phyloP scores from a whole-genome alignment of 140 eudicot species.

The Senecio squalidus region DNA sequence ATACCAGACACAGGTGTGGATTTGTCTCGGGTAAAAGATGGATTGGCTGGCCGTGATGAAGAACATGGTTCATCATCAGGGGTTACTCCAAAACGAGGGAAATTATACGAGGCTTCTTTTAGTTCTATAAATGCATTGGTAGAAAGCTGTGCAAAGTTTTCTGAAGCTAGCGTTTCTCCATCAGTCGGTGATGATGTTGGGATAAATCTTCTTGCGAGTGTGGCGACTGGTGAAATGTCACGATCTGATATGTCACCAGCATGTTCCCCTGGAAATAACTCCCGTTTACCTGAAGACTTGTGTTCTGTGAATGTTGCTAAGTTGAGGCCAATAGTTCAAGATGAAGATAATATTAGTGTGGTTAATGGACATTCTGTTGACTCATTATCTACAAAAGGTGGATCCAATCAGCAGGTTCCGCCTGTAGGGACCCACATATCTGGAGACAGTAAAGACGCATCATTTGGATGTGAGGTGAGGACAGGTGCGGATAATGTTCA shows the following conservation, averaged over 20 bases:
- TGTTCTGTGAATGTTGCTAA: conserved; percentile 29
- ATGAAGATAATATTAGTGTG: conserved; percentile 19
- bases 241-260: conserved; percentile 47
- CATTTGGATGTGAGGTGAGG: conserved; percentile 27
- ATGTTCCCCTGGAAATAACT: conserved; percentile 29
- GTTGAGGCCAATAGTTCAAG: conserved; percentile 27
- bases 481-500: conserved; percentile 8
- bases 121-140: conserved; percentile 85
- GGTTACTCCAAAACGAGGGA: conserved; percentile 33
- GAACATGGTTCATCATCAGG: conserved; percentile 32
- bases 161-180: conserved; percentile 59
- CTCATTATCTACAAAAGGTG: neutral
- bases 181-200: conserved; percentile 60
- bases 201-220: conserved; percentile 55
- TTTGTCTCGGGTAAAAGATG: conserved; percentile 40
- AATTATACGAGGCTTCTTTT: conserved; percentile 48
- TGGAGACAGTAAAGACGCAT: conserved; percentile 26
- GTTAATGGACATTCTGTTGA: conserved; percentile 25
- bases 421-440: conserved; percentile 14
- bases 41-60: conserved; percentile 29
- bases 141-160: conserved; percentile 83
- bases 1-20: conserved; percentile 28
- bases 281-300: conserved; percentile 29
- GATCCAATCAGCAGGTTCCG: neutral
- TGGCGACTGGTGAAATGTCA: conserved; percentile 58